Percentiles rank a stretch among this genome's conserved stretches.
Evolutionary conservation across 306 rosid genomes (phyloP).

Genomic region (Lathyrus aphaca): DNA sequence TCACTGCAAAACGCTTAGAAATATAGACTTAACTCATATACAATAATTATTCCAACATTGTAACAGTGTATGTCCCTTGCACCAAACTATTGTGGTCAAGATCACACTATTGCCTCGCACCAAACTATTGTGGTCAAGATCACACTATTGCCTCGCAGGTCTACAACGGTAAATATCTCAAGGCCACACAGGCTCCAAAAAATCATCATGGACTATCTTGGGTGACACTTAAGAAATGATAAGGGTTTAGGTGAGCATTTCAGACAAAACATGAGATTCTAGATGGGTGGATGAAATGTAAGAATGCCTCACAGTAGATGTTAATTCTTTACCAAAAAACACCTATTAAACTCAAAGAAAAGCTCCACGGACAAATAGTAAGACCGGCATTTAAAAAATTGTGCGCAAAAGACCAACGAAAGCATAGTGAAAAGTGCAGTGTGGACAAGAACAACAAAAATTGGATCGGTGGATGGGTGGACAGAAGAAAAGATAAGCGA

Average conservation of each 20-base stretch:
- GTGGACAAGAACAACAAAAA: neutral
- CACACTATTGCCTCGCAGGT: constrained; percentile 10
- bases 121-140: constrained; percentile 3
- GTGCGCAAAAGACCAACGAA: neutral
- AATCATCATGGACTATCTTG: constrained; percentile 31
- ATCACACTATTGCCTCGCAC: constrained; percentile 8
- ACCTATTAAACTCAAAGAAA: neutral
- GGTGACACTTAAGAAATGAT: constrained; percentile 22
- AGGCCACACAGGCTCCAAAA: constrained; percentile 15
- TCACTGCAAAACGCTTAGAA: constrained; percentile 1
- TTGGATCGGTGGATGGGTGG: neutral
- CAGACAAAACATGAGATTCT: constrained; percentile 13
- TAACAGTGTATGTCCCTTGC: constrained; percentile 26
- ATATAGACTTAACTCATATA: constrained; percentile 20
- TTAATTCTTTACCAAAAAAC: constrained; percentile 6
- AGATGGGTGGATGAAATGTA: constrained; percentile 25
- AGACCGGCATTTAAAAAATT: constrained; percentile 1
- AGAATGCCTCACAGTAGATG: constrained; percentile 12
- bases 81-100: constrained; percentile 7
- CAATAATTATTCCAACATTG: constrained; percentile 2
- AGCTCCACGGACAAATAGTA: constrained; percentile 12
- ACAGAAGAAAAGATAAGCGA: no score
- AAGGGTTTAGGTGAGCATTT: constrained; percentile 19
- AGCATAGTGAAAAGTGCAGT: neutral
- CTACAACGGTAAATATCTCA: constrained; percentile 24